Base-by-base conservation (phyloP, 768 basidiomycete species). In the Goffeauzyma gilvescens region DNA sequence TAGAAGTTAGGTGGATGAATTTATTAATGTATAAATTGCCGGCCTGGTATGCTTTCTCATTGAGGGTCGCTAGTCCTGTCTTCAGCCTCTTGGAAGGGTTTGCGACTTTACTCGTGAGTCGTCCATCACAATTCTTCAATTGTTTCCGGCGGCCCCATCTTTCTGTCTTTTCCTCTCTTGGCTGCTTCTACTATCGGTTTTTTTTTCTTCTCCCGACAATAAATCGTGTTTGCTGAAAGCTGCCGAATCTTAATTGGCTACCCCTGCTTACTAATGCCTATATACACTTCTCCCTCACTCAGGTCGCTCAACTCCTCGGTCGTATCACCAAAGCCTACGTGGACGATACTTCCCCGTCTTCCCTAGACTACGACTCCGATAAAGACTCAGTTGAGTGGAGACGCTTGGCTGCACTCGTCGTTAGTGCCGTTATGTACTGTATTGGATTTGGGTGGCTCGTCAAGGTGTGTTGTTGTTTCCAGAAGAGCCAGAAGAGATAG, bases 51-150 rank as follows among this genome's bases (percentile, higher is more conserved):
- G 59, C 60, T 13, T 47, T 50, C 17, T 44, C 59, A 17, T 46
- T 65, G 13, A 44, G 62, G 15, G 54, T 57, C 46, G 55, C 59
- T 10, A 49, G 49, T 17, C 64, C 64, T 21, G 37, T 65, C 6
- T 65, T 65, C 47, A 61, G 57, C 5, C 41, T 65, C 5, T 44
- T 62, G 25, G 64, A 65, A 36, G 64, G 61, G 0, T 53, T 65
- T 28, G 51, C 58, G 31, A 60, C 61, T 9, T 41, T 65, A 18
- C 43, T 65, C 24, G 49, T 28, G 34, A 12, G 44, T 40, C 17
- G 9, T n/a, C 17, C 23, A 26, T 14, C 2, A 35, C 22, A 22
- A 20, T 36, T 12, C 2, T 26, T n/a, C n/a, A n/a, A n/a, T n/a
- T n/a, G n/a, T n/a, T n/a, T n/a, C n/a, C n/a, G n/a, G n/a, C n/a